phyloP scores from a whole-genome alignment of 2,329 filamentous ascomycete genomes.

The Nemania diffusa region DNA sequence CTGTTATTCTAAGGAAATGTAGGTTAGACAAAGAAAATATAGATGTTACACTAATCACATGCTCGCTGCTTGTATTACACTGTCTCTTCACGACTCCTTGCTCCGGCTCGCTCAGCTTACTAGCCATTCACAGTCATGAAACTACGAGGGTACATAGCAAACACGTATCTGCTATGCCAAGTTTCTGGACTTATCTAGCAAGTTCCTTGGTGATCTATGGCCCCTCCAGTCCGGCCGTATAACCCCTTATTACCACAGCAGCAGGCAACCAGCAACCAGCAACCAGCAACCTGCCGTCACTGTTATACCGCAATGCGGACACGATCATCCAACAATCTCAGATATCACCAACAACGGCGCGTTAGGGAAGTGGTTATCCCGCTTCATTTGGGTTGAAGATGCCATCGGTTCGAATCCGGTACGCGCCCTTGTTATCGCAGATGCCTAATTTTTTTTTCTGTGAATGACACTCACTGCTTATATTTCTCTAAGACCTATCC shows the following conservation, averaged over 20 bases:
- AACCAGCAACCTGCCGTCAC: background rate
- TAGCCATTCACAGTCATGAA: background rate
- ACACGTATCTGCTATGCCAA: background rate
- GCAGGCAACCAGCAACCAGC: background rate
- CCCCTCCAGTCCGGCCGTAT: background rate
- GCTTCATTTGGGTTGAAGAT: constrained; percentile 34
- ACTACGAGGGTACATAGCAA: background rate
- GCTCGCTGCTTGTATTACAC: no score
- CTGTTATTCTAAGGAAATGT: no score
- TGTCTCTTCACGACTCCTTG: background rate
- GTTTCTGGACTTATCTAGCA: background rate
- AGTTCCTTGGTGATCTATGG: background rate
- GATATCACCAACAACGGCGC: background rate
- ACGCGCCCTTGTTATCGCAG: constrained; percentile 15
- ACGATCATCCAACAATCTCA: background rate
- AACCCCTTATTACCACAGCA: background rate
- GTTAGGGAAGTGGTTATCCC: constrained; percentile 37
- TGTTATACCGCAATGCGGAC: background rate
- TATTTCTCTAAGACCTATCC: background rate
- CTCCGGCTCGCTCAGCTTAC: background rate
- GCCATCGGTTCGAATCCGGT: constrained; percentile 35
- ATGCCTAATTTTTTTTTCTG: background rate
- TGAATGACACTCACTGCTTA: background rate
- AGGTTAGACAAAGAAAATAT: no score
- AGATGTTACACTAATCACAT: no score